Evolutionary conservation across 805 yeast genomes (phyloP), one percentile per base, ranked within the genome.

Genomic region (Vanderwaltozyma yarrowii): DNA sequence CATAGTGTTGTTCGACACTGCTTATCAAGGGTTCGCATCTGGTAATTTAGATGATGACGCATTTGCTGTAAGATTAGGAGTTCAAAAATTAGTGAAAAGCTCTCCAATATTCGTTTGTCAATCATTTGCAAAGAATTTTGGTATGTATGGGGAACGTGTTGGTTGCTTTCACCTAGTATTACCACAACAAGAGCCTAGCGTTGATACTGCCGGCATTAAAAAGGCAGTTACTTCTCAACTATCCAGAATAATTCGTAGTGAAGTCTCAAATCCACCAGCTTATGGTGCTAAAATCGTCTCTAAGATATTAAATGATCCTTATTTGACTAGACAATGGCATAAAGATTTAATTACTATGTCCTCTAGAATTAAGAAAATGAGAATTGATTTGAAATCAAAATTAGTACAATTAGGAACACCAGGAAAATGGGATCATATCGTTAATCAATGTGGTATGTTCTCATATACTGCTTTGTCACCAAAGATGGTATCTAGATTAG

Each of bases 121-220:
- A 70, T 87, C 96, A 9, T 89, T 89, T 63, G 95, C 97, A 40
- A 89, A 89, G 64, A 89, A 92, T 65, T 83, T 83, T 55, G 97
- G 97, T 47, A 80, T 89, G 77, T 89, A 89, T 58, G 97, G 97
- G 61, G 97, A 89, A 70, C 81, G 98, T 69, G 86, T 81, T 25
- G 98, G 98, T 45, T 94, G 92, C 19, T 73, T 89, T 61, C 96
- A 88, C 56, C 59, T 88, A 18, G 74, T 85, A 10, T 58, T 78
- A 19, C 73, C 76, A 26, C 62, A 62, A 27, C 54, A 52, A 40
- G 39, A 44, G 9, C 43, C 41, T 20, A 34, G 49, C 14, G 54
- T 63, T 7, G 52, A 63, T 18, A 58, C 64, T 41, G 51, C 61
- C 1, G 54, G 57, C 3, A 68, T 76, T 40, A 69, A 70, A 45